A percentile compares a stretch with the other conserved stretches of the same genome.
phyloP scores from a whole-genome alignment of 441 rosid genomes.

The Viola pubescens region DNA sequence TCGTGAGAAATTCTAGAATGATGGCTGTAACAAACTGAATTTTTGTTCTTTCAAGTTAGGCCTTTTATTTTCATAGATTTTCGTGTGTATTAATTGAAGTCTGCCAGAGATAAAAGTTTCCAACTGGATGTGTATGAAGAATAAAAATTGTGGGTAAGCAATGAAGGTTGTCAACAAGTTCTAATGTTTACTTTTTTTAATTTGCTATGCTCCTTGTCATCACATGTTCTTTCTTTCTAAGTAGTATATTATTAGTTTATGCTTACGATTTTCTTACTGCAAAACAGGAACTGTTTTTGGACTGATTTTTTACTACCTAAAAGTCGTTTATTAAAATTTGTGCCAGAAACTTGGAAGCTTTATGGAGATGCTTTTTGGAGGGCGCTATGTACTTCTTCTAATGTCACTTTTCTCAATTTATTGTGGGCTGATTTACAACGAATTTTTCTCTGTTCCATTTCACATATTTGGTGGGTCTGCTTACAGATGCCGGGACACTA shows the following conservation, averaged over 20 bases:
- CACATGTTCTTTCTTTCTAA: neutral
- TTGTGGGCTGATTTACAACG: conserved; percentile 95
- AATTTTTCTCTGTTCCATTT: conserved; percentile 90
- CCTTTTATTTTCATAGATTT: neutral
- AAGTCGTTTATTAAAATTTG: conserved; percentile 7
- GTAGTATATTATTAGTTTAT: neutral
- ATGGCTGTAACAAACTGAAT: neutral
- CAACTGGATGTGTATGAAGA: neutral
- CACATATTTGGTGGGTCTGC: conserved; percentile 91
- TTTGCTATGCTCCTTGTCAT: neutral
- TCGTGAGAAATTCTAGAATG: neutral
- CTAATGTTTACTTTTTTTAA: neutral
- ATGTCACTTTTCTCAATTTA: conserved; percentile 91
- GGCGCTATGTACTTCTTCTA: conserved; percentile 81
- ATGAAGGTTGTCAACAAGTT: neutral
- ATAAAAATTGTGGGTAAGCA: neutral
- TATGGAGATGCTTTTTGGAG: conserved; percentile 97
- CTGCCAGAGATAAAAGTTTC: neutral
- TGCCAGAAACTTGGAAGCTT: conserved; percentile 94
- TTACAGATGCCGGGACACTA: conserved; percentile 73
- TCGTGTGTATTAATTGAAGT: neutral
- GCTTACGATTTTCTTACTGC: neutral
- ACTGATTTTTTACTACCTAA: neutral
- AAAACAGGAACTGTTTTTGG: neutral
- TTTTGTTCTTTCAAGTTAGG: neutral